phyloP scores from a whole-genome alignment of 805 yeast species.

The Suhomyces prunicola region DNA sequence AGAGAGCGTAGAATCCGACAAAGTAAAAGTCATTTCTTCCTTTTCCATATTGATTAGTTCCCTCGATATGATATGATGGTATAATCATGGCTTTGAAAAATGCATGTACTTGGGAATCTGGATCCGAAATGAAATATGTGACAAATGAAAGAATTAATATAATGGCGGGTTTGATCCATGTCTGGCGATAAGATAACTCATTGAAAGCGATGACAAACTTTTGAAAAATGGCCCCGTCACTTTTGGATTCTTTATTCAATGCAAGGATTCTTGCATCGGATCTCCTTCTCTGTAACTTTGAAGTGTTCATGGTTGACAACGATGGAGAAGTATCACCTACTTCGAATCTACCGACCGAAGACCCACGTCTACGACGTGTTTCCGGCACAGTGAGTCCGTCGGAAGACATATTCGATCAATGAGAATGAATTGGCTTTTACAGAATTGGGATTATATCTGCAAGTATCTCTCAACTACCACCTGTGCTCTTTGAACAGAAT shows the following conservation, averaged over 20 bases:
- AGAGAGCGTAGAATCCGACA: slow-evolving; percentile 74
- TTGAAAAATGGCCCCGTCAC: slow-evolving; percentile 50
- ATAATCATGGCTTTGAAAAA: slow-evolving; percentile 56
- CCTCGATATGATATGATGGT: slow-evolving; percentile 61
- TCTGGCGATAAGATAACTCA: slow-evolving; percentile 56
- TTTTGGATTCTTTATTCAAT: slow-evolving; percentile 24
- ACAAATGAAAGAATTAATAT: slow-evolving; percentile 40
- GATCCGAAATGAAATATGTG: slow-evolving; percentile 53
- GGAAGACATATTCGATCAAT: slow-evolving; percentile 1
- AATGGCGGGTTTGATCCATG: slow-evolving; percentile 71
- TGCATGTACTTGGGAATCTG: slow-evolving; percentile 56
- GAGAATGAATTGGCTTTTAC: not conserved
- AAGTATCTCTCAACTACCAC: not conserved
- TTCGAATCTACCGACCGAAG: slow-evolving; percentile 72
- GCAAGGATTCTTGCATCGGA: slow-evolving; percentile 31
- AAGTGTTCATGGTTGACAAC: slow-evolving; percentile 61
- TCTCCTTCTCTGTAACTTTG: slow-evolving; percentile 36
- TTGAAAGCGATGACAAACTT: slow-evolving; percentile 57
- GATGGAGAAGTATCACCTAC: slow-evolving; percentile 75
- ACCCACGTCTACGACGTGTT: slow-evolving; percentile 44
- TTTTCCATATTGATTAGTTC: slow-evolving; percentile 75
- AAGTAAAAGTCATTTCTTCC: slow-evolving; percentile 81
- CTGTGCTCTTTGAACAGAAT: not conserved
- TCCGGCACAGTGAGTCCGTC: slow-evolving; percentile 3
- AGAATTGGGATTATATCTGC: not conserved